Evolutionary conservation across 2,329 filamentous ascomycete genomes (phyloP), one percentile per base, ranked within the genome.

Genomic region (Colletotrichum horii): DNA sequence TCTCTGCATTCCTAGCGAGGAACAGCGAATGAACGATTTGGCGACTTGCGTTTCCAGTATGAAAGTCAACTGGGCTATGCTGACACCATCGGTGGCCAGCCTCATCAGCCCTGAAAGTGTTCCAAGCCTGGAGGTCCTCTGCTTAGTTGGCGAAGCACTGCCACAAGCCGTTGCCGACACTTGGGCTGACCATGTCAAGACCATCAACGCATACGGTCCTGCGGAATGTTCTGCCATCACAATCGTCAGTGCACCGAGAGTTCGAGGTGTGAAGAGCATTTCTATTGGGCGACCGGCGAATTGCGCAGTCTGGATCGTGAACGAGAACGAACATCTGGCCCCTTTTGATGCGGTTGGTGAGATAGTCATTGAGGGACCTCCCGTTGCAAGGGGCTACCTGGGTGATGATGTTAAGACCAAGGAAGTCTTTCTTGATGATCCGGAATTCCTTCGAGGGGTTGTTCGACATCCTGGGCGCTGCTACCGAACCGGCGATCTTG

Each of bases 1-100:
- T 62, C 79, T 85, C 4, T 85, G 84, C 62, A 79, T 85, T 12
- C 83, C 84, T 2, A 84, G 83, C 0, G 84, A 85, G 24, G 80
- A 83, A 15, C 79, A 84, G 32, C 80, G 83, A 4, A 79, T 84
- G 74, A 84, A 85, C 65, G 79, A 84, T 65, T 72, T 74, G 12
- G 19, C 60, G 2, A 30, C 26, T 6, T 73, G 52, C 15, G 66
- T 76, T 16, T 26, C 56, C 8, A 32, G 16, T 12, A 55, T 73
- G 70, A 19, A 55, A 5, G 62, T 73, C 6, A 75, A 68, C 15
- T 64, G 72, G 66, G 68, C 72, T 12, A 78, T 76, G 56, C 5
- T 78, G 34, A 78, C 78, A 16, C 78, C 78, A 3, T 68, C 77
- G 0, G 73, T 77, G 6, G 75, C 75, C 2, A 36, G 64, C 11